Percentiles rank a stretch among this genome's conserved stretches.
Evolutionary conservation across 257 asterid species (phyloP).

Genomic region (Jaltomata sinuosa): DNA sequence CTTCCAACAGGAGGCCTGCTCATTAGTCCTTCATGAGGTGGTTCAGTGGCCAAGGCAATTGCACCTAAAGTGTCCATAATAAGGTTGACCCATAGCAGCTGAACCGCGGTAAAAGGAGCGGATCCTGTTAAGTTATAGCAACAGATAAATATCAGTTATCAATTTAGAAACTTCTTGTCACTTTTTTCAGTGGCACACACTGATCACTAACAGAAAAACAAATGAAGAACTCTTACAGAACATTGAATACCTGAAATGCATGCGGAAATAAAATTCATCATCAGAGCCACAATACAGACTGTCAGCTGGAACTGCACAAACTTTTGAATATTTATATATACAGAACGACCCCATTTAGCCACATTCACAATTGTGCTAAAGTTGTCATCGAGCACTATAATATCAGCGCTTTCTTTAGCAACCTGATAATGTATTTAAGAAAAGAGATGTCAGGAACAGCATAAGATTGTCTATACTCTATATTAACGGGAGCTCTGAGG

Average conservation of each 20-base stretch:
- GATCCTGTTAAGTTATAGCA: constrained; percentile 37
- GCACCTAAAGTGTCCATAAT: constrained; percentile 93
- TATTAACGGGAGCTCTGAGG: too few species aligned
- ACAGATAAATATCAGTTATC: not conserved
- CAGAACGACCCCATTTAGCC: constrained; percentile 83
- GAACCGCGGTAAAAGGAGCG: constrained; percentile 80
- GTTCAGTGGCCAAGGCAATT: constrained; percentile 79
- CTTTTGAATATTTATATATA: constrained; percentile 77
- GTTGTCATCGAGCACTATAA: constrained; percentile 71
- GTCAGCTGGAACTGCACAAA: constrained; percentile 86
- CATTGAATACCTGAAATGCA: constrained; percentile 52
- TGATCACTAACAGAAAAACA: not conserved
- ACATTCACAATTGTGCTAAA: constrained; percentile 60
- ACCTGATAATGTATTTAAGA: constrained; percentile 31
- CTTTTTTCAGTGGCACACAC: not conserved
- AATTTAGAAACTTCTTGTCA: not conserved
- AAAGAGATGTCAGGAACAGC: not conserved
- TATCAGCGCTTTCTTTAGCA: constrained; percentile 78
- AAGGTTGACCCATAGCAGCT: constrained; percentile 93
- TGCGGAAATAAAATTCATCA: constrained; percentile 61
- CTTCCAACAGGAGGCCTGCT: constrained; percentile 58
- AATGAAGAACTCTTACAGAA: not conserved
- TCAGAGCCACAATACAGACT: constrained; percentile 64
- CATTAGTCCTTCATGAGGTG: constrained; percentile 76
- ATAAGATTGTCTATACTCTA: not conserved